phyloP scores from a whole-genome alignment of 345 rosid species.

The Ricinus communis region DNA sequence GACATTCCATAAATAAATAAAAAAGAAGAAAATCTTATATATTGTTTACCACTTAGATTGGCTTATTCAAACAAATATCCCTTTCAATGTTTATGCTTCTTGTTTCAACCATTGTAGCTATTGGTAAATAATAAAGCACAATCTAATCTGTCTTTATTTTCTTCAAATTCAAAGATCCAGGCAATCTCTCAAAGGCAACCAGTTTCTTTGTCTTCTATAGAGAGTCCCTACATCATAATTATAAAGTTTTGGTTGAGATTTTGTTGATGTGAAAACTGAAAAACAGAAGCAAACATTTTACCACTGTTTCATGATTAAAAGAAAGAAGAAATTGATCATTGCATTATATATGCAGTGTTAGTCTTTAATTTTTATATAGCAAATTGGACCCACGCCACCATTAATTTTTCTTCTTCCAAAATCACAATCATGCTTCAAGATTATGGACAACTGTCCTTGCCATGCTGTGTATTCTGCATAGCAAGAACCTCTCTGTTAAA shows the following conservation, averaged over 20 bases:
- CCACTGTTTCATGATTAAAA: neutral
- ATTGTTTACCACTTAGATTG: too few relatives aligned
- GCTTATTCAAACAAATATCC: too few relatives aligned
- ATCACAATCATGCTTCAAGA: conserved; percentile 6
- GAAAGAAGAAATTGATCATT: conserved; percentile 5
- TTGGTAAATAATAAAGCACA: too few relatives aligned
- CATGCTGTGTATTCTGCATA: conserved; percentile 24
- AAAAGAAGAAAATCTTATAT: too few relatives aligned
- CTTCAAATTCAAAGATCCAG: neutral
- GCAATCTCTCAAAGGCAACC: neutral
- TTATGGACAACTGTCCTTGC: conserved; percentile 23
- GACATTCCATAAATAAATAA: too few relatives aligned
- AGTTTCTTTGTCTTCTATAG: neutral
- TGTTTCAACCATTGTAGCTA: too few relatives aligned
- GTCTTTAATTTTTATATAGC: neutral
- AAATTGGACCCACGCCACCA: neutral
- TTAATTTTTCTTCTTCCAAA: neutral
- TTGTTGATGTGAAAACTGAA: neutral
- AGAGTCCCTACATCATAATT: conserved; percentile 2
- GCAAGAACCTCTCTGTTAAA: neutral
- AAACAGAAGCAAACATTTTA: neutral
- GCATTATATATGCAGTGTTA: neutral
- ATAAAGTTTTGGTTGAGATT: neutral
- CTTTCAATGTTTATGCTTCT: too few relatives aligned
- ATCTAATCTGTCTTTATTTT: too few relatives aligned